Base-by-base conservation (phyloP, 345 rosid genomes). In the Euphorbia lathyris region DNA sequence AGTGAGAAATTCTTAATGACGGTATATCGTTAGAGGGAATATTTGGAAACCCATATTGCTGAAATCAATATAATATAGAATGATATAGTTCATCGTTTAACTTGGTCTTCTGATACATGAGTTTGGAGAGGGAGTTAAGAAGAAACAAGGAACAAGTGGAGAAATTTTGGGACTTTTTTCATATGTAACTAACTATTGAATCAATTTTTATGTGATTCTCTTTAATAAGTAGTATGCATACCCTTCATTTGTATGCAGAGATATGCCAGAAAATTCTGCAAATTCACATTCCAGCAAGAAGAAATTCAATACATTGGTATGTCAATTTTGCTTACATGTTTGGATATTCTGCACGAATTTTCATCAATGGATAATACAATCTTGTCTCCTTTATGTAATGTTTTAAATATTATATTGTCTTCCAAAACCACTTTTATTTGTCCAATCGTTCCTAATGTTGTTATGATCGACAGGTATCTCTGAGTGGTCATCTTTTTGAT, bases 401-500 rank as follows among this genome's bases (percentile, higher is more conserved):
- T n/a, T 60, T 52, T 22, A 23, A 2, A 16, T 68, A 34, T 69
- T 51, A 38, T 17, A 32, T 55, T 43, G 51, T 34, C 55, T 23
- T 53, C 57, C 43, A 42, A 22, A 13, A 52, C 51, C 20, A 20
- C 50, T 56, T 73, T 62, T 52, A 36, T 63, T 45, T 55, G 29
- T 52, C 53, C 51, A 74, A 42, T 68, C 66, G 42, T 63, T 52
- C 38, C 38, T 2, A 34, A 34, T 34, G n/a, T 34, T 34, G 7
- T 79, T 71, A 52, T 75, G 30, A 65, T 76, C 61, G 70, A 64
- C 83, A 92, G 99, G 99, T 95, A 73, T 88, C 99, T 76, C 66
- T 95, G 67, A 88, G 91, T 69, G 99, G 99, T 56, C 97, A 90
- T 82, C 75, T 95, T 30, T 95, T 95, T 71, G 99, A 95, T 81